phyloP scores from a whole-genome alignment of 306 rosid species.

The Sesbania bispinosa region DNA sequence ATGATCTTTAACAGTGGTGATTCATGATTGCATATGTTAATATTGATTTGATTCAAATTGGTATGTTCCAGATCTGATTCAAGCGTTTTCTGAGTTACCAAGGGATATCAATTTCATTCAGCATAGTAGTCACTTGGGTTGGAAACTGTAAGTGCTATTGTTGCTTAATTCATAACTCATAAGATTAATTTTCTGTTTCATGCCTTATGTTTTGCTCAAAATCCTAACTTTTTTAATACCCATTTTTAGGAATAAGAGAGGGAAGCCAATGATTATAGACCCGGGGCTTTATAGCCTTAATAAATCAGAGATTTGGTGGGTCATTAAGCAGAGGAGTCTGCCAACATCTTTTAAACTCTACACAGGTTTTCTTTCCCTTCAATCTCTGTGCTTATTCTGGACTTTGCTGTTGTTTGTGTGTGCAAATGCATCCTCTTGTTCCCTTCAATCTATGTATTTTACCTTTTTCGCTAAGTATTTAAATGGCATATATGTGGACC shows the following conservation, averaged over 20 bases:
- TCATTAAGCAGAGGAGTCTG: constrained; percentile 64
- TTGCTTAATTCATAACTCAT: not conserved
- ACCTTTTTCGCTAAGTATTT: not conserved
- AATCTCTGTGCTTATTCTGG: not conserved
- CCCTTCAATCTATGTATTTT: not conserved
- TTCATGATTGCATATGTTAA: not conserved
- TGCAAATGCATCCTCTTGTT: not conserved
- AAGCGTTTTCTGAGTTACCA: constrained; percentile 73
- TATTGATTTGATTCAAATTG: not conserved
- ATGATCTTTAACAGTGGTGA: not conserved
- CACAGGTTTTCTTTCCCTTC: constrained; percentile 56
- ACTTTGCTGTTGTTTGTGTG: not conserved
- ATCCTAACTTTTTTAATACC: not conserved
- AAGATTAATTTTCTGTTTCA: not conserved
- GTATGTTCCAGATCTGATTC: constrained; percentile 67
- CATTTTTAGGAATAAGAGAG: constrained; percentile 77
- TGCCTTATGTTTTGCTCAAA: not conserved
- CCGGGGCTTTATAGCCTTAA: constrained; percentile 76
- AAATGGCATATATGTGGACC: not conserved
- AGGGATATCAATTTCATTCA: constrained; percentile 79
- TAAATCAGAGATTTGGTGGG: constrained; percentile 96
- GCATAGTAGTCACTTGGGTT: constrained; percentile 80
- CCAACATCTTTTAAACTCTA: constrained; percentile 90
- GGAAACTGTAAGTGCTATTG: constrained; percentile 61
- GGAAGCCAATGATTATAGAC: constrained; percentile 78